Base-by-base conservation (phyloP, 192 early-diverging fungal species). In the Radiomyces spectabilis region DNA sequence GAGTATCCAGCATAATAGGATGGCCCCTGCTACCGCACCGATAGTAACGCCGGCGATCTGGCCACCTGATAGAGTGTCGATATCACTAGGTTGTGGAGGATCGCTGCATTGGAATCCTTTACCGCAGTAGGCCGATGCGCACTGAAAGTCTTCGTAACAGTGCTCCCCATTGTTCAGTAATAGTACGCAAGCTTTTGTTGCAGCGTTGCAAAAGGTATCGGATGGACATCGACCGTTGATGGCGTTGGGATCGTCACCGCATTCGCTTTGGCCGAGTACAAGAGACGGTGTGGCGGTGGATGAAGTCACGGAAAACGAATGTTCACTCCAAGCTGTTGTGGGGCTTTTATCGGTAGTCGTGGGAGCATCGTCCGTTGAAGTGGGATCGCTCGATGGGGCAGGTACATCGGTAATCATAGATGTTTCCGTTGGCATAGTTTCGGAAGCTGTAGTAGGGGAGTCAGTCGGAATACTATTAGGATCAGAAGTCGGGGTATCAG, bases 101-200 rank as follows among this genome's bases (percentile, higher is more conserved):
- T 48, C 21, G 15, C 12, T 15, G 24, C 46, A 48, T 15, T 26
- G 13, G 5, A 9, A 21, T n/a, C 8, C 27, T 8, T 19, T 25
- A 10, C 53, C 53, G 33, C 53, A 55, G 27, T 55, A 55, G 1
- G 9, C 4, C 2, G 53, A 55, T 6, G 32, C 24, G 33, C 53
- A 55, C 19, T 55, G 53, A 41, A 55, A 55, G 24, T 55, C 53
- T 44, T 55, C 53, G n/a, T 43, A 55, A 44, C 53, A 55, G 16
- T 42, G 29, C 5, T 22, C 21, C 7, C 41, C 53, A 55, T 32
- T 42, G 27, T 4, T 24, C 19, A 32, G 13, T 3, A 55, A 22
- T 7, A 29, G 9, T 13, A 43, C 41, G 21, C 53, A 55, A 10
- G 39, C 5, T 7, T 26, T 26, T 10, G 32, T 18, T 10, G 53